Base-by-base conservation (phyloP, 371 early-diverging fungal species). In the Rhizopus sp. region DNA sequence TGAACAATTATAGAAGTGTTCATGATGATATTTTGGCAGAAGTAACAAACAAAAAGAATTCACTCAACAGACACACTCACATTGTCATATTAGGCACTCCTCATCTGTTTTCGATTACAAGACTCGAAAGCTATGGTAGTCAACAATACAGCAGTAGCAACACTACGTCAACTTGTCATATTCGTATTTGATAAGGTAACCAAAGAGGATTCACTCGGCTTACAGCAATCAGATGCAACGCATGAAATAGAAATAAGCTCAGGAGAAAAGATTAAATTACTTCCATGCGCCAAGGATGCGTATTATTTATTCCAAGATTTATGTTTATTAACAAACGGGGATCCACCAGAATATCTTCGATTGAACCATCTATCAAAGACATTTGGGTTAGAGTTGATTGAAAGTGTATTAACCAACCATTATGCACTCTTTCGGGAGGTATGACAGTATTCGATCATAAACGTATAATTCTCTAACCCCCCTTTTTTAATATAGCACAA, bases 111-210 rank as follows among this genome's bases (percentile, higher is more conserved):
- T 66, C 78, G 88, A 0, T 74, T 97, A 40, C 93, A 94, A 70
- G 92, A 92, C 53, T 86, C 93, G 5, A 90, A 90, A 55, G 84
- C 85, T n/a, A 86, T 88, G 0, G 85, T 94, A 15, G 95, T 98
- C 12, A 88, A 88, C 66, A 94, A 94, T 61, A 97, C 97, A 7
- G 98, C 98, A 13, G 90, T 94, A 4, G 99, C 97, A 0, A 97
- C 95, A 0, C 68, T 98, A 46, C 85, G 96, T 10, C 99, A 97
- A 59, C 68, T 97, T 38, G 91, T 97, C 9, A 89, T 95, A 3
- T 84, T 88, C 49, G 87, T 93, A n/a, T 98, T 97, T 77, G 99
- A 97, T 54, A 93, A 93, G 54, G 92, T 95, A 3, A 81, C 78
- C 12, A 69, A 75, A 4, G 93, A 93, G 51, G 90, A 93, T 53